Base-by-base conservation (phyloP, 148 eudicot species). In the Silene uniflora region DNA sequence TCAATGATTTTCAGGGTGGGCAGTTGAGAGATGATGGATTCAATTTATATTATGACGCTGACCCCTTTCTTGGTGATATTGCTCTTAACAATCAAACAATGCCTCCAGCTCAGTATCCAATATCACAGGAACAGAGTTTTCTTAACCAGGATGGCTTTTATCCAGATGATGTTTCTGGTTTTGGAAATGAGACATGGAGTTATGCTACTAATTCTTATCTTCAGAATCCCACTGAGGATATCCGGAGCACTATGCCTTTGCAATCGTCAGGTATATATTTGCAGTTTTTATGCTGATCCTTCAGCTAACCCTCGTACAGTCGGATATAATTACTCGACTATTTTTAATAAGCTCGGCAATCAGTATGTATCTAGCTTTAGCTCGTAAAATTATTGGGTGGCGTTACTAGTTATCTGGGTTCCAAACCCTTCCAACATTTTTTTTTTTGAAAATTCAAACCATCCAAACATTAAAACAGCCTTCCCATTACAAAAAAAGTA, bases 201-300 rank as follows among this genome's bases (percentile, higher is more conserved):
- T 79, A 77, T 75, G 84, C 80, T 47, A 79, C 83, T 23, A 81
- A 56, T 18, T 16, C 69, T 68, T 71, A 61, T 68, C 39, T 76
- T 46, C 69, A 76, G 22, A 58, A 86, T 67, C 71, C 85, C 35
- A 47, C 79, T 17, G 84, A 77, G 67, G 49, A 75, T 60, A 55
- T 58, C 76, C 81, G 79, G 54, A 81, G 27, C 17, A 10, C 80
- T 19, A 18, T 77, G 62, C 77, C 80, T 72, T 47, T 75, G 42
- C 81, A 86, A 76, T 59, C 80, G 23, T 67, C 93, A 90, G 98
- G 98, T 93, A 91, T 70, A 72, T 62, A 70, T 47, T 73, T 68
- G 64, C 66, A 79, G 72, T 77, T 55, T 59, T 65, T 52, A 25
- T 52, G 73, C 62, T 69, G 74, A 75, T 25, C 62, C 47, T 39